Evolutionary conservation across 257 asterid genomes (phyloP).

Genomic region (Solanum paucissectum): DNA sequence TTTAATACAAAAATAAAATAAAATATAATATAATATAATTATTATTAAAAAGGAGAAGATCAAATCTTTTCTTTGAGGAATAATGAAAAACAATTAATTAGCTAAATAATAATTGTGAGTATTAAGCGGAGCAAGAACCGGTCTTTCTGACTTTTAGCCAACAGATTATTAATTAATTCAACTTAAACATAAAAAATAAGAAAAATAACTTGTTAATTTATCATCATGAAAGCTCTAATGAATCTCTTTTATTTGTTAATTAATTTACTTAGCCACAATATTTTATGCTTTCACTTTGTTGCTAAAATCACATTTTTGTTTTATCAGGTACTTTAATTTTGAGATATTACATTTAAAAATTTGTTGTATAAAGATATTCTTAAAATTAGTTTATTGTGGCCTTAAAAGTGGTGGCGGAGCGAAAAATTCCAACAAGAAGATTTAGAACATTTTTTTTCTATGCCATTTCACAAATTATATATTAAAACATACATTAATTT

Average conservation of each 20-base stretch:
- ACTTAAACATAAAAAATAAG: background rate
- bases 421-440: no score
- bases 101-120: background rate
- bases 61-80: background rate
- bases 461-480: no score
- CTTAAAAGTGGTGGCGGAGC: background rate
- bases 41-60: background rate
- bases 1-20: background rate
- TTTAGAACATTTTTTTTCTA: no score
- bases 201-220: background rate
- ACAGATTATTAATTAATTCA: background rate
- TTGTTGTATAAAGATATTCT: background rate
- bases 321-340: background rate
- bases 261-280: background rate
- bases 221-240: background rate
- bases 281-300: background rate
- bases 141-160: background rate
- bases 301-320: background rate
- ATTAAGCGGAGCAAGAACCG: background rate
- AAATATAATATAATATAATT: background rate
- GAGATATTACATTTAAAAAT: background rate
- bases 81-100: background rate
- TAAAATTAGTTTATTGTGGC: background rate
- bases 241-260: background rate
- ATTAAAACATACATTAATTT: no score